These are phyloP conservation scores for Caloboletus inedulis DNA, from an alignment of 1,284 basidiomycete genomes.

Conservation along the genomic window DNA sequence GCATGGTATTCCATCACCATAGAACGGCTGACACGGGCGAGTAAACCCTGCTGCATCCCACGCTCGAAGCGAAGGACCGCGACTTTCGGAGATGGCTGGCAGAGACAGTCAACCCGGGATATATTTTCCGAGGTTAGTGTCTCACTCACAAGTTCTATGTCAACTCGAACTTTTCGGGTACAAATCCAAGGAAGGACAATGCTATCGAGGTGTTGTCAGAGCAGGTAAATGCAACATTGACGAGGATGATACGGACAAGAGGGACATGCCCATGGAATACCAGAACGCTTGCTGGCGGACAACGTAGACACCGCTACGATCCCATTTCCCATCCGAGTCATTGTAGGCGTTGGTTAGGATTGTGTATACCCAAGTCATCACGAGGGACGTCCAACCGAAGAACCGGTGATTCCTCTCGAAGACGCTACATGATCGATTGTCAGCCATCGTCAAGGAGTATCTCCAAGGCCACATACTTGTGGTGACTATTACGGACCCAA, in stretches of 20 bases:
- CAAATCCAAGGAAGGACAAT: slow-evolving; percentile 74
- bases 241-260: slow-evolving; percentile 49
- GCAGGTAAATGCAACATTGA: not conserved
- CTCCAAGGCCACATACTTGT: slow-evolving; percentile 53
- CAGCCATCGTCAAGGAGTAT: not conserved
- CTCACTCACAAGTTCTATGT: slow-evolving; percentile 65
- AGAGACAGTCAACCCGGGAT: slow-evolving; percentile 6
- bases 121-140: not conserved
- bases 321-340: slow-evolving; percentile 50
- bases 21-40: slow-evolving; percentile 54
- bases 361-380: slow-evolving; percentile 64
- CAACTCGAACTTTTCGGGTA: slow-evolving; percentile 67
- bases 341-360: slow-evolving; percentile 63
- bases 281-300: slow-evolving; percentile 71
- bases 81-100: slow-evolving; percentile 58
- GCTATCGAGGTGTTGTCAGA: slow-evolving; percentile 35
- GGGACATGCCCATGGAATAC: slow-evolving; percentile 69
- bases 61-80: slow-evolving; percentile 57
- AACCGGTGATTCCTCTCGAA: slow-evolving; percentile 77
- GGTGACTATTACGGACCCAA: slow-evolving; percentile 71
- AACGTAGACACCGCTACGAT: slow-evolving; percentile 50
- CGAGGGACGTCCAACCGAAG: slow-evolving; percentile 64
- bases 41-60: slow-evolving; percentile 62
- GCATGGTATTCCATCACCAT: slow-evolving; percentile 62
- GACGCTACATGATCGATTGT: slow-evolving; percentile 41